These are phyloP conservation scores for Graphiopsis chlorocephala DNA, from an alignment of 2,329 filamentous ascomycete genomes.

Conservation along the genomic window DNA sequence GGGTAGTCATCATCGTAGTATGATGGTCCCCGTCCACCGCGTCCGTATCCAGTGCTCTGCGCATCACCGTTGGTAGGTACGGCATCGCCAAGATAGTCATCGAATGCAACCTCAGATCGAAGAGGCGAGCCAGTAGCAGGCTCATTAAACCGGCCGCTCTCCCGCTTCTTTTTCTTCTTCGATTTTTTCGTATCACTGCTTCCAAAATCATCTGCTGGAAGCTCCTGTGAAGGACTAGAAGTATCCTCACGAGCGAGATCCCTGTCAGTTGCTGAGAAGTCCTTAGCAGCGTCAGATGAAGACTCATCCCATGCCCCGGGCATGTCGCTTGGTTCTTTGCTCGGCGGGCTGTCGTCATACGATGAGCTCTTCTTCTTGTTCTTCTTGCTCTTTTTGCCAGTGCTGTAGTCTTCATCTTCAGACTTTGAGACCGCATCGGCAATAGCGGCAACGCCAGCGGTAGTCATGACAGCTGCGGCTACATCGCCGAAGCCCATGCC, in stretches of 20 bases:
- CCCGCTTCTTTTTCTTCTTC: slow-evolving; percentile 46
- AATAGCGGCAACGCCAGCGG: slow-evolving; percentile 27
- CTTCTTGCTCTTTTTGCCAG: slow-evolving; percentile 32
- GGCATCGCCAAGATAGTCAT: slow-evolving; percentile 26
- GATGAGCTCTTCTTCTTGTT: slow-evolving; percentile 39
- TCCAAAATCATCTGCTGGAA: neutral
- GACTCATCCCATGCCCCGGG: slow-evolving; percentile 30
- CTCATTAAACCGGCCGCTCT: slow-evolving; percentile 42
- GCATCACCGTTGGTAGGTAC: neutral
- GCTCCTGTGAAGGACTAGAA: neutral
- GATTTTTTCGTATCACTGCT: slow-evolving; percentile 32
- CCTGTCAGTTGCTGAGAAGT: neutral
- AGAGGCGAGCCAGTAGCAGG: slow-evolving; percentile 43
- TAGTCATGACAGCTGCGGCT: slow-evolving; percentile 28
- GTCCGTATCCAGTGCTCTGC: neutral
- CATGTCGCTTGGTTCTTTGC: slow-evolving; percentile 19
- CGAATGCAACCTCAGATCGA: slow-evolving; percentile 43
- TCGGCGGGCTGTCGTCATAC: slow-evolving; percentile 12
- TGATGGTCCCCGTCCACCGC: slow-evolving; percentile 1
- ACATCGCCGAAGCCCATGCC: slow-evolving; percentile 29
- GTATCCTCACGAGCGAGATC: neutral
- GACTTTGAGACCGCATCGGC: slow-evolving; percentile 22
- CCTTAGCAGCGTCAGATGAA: slow-evolving; percentile 7
- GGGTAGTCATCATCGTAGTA: slow-evolving; percentile 11
- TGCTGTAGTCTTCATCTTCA: slow-evolving; percentile 23